phyloP scores from a whole-genome alignment of 306 rosid genomes.

The Echinosophora koreensis region DNA sequence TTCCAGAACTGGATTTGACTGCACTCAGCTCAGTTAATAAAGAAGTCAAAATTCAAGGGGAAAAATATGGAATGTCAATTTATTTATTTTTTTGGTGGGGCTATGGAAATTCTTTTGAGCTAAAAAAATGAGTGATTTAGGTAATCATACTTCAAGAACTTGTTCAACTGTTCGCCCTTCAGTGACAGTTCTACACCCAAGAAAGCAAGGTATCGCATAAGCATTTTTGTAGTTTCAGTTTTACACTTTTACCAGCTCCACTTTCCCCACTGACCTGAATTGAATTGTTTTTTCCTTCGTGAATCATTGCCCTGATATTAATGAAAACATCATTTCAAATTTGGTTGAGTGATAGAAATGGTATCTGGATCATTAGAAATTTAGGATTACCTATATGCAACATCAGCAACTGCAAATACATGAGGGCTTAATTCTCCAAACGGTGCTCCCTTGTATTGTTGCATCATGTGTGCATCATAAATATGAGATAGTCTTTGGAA shows the following conservation, averaged over 20 bases:
- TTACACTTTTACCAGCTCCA: conserved; percentile 99
- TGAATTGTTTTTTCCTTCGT: conserved; percentile 92
- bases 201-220: conserved; percentile 96
- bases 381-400: conserved; percentile 84
- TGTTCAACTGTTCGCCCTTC: conserved; percentile 99
- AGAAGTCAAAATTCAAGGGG: conserved; percentile 44
- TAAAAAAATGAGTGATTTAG: conserved; percentile 3
- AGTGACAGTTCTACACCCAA: conserved; percentile 90
- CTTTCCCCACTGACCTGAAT: conserved; percentile 99
- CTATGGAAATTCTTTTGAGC: too few relatives aligned
- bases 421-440: conserved; percentile 97
- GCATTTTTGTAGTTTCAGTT: conserved; percentile 99
- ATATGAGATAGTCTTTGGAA: conserved; percentile 96
- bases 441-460: conserved; percentile 99
- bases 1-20: conserved; percentile 99
- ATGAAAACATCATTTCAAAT: conserved; percentile 37
- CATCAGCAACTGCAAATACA: conserved; percentile 99
- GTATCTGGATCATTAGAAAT: conserved; percentile 37
- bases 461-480: conserved; percentile 95
- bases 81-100: not conserved
- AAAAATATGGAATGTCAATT: not conserved
- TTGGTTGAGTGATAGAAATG: conserved; percentile 35
- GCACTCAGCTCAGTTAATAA: conserved; percentile 50
- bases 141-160: conserved; percentile 91
- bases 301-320: conserved; percentile 86